Percentiles rank a stretch among this genome's conserved stretches.
These are phyloP conservation scores for Plasmodium cynomolgi DNA, from an alignment of 169 alveolate species.

Conservation along the genomic window DNA sequence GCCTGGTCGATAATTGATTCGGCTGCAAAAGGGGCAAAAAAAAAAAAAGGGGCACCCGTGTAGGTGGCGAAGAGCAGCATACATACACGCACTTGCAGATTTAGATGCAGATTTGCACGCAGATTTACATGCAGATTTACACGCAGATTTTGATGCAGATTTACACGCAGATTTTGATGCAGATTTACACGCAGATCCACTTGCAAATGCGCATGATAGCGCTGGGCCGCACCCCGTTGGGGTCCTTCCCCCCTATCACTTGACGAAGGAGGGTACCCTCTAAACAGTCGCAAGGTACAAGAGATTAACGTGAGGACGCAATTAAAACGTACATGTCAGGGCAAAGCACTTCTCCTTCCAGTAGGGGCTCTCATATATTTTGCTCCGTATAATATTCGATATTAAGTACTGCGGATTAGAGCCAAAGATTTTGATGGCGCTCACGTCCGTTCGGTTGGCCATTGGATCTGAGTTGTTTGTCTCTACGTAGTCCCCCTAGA, in stretches of 20 bases:
- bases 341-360: constrained; percentile 94
- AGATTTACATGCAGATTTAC: no score
- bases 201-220: not conserved
- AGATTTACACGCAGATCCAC: no score
- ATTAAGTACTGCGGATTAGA: constrained; percentile 90
- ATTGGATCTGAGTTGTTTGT: constrained; percentile 20
- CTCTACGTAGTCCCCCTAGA: not conserved
- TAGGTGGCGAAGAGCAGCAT: not conserved
- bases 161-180: no score
- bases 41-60: not conserved
- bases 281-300: not conserved
- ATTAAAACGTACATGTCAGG: constrained; percentile 76
- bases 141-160: no score
- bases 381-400: constrained; percentile 88
- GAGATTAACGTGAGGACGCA: not conserved
- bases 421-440: constrained; percentile 88
- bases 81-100: not conserved
- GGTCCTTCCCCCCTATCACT: not conserved
- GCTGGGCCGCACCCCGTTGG: not conserved
- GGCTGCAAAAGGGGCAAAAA: constrained; percentile 69
- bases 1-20: constrained; percentile 97
- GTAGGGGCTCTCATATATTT: constrained; percentile 87
- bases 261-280: not conserved
- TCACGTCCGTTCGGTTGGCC: constrained; percentile 93
- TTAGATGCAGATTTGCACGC: no score